Evolutionary conservation across 306 rosid species (phyloP), one percentile per base, ranked within the genome.

Genomic region (Vigna radiata): DNA sequence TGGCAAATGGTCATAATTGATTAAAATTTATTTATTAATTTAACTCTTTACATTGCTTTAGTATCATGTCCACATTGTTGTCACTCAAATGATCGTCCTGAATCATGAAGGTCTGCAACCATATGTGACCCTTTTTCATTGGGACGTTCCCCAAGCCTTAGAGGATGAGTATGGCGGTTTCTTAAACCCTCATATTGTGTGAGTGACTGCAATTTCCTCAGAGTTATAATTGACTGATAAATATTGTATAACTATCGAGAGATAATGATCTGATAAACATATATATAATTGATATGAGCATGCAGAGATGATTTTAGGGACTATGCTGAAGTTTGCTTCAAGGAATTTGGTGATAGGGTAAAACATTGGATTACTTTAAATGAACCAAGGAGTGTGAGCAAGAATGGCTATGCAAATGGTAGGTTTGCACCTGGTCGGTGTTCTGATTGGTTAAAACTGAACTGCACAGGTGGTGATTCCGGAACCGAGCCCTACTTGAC

Each of bases 291-390:
- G 33, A 31, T 50, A 17, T 36, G 43, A 67, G 17, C 60, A 82
- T 72, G 79, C 83, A 83, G 94, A 48, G 36, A 77, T 12, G 87
- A 89, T 54, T 91, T 83, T 67, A 25, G 49, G 48, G 92, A 89
- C 46, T 89, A 60, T 33, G 90, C 88, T 29, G 94, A 91, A 21
- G 68, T 91, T 8, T 91, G 97, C 76, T 89, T 83, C 65, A 85
- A 85, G 64, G 85, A 86, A 75, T 91, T 89, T 68, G 92, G 96
- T 8, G 88, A 91, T 46, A 80, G 90, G 13, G 91, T 91, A 60
- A 91, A 87, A 81, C 80, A 83, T 21, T 91, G 97, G 97, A 89
- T 79, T 31, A 91, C 97, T 10, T 55, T 87, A 66, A 91, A 91
- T 70, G 92, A 89, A 88, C 97, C 97, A 7, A 49, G 71, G 52